Percentiles rank a stretch among this genome's conserved stretches.
Evolutionary conservation across 192 early-diverging fungal species (phyloP).

Genomic region (Gamsiella multidivaricata): DNA sequence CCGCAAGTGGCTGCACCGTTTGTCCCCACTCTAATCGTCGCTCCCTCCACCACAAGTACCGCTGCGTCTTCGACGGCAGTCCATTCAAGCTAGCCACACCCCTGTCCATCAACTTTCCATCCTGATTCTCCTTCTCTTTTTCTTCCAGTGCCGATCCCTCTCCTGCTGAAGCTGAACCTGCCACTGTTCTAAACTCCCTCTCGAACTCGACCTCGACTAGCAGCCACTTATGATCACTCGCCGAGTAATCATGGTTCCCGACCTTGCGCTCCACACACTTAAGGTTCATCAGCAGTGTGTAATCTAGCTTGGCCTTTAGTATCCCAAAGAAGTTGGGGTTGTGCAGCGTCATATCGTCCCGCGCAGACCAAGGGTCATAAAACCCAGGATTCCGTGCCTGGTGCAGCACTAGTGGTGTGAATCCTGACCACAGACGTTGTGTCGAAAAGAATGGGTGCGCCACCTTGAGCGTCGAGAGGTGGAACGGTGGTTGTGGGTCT

Average conservation of each 20-base stretch:
- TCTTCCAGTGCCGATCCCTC: not conserved
- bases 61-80: conserved; percentile 45
- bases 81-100: too few species aligned
- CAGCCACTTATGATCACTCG: conserved; percentile 80
- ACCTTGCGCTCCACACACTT: conserved; percentile 60
- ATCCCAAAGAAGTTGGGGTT: conserved; percentile 71
- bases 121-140: not conserved
- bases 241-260: conserved; percentile 72
- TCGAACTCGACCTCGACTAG: conserved; percentile 65
- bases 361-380: conserved; percentile 75
- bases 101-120: too few species aligned
- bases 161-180: not conserved
- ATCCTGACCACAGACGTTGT: conserved; percentile 55
- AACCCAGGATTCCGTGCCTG: conserved; percentile 79
- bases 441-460: conserved; percentile 19
- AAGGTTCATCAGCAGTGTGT: conserved; percentile 72
- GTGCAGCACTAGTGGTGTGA: conserved; percentile 53
- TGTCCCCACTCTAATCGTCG: conserved; percentile 36
- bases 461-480: conserved; percentile 16
- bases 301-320: conserved; percentile 79
- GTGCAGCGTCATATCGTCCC: conserved; percentile 71
- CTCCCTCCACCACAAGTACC: conserved; percentile 50
- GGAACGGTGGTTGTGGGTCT: conserved; percentile 48
- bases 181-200: conserved; percentile 13
- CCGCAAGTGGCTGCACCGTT: conserved; percentile 19